Evolutionary conservation across 768 basidiomycete genomes (phyloP).

Genomic region (Favolaschia claudopus): DNA sequence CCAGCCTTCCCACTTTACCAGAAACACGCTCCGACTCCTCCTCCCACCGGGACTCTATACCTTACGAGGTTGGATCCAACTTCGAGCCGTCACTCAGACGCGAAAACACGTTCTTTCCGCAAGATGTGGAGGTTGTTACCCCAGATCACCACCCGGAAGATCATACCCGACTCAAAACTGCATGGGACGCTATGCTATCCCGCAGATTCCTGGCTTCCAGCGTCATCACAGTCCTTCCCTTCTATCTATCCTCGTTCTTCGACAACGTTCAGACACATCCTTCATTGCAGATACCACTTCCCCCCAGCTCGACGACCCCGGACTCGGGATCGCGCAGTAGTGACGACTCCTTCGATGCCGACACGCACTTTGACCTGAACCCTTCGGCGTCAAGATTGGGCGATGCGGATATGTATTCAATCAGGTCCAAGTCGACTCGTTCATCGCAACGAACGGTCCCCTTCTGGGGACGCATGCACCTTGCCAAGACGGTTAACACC

Average conservation of each 20-base stretch:
- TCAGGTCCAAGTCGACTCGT: conserved; percentile 12
- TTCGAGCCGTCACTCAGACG: conserved; percentile 22
- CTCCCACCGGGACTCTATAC: conserved; percentile 20
- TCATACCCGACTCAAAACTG: conserved; percentile 64
- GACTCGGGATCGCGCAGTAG: conserved; percentile 17
- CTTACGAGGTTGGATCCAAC: conserved; percentile 19
- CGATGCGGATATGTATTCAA: conserved; percentile 27
- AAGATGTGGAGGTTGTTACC: conserved; percentile 17
- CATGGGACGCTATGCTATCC: conserved; percentile 75
- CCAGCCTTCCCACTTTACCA: conserved; percentile 33
- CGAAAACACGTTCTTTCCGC: conserved; percentile 20
- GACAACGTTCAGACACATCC: conserved; percentile 55
- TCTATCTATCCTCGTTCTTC: conserved; percentile 70
- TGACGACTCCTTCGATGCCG: conserved; percentile 31
- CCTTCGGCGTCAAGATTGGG: conserved; percentile 21
- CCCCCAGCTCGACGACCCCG: conserved; percentile 11
- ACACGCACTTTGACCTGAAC: conserved; percentile 34
- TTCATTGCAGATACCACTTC: conserved; percentile 18
- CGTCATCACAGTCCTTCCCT: conserved; percentile 66
- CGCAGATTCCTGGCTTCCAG: conserved; percentile 62
- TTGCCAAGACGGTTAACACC: conserved; percentile 64
- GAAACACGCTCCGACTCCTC: conserved; percentile 29
- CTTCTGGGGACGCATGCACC: conserved; percentile 68
- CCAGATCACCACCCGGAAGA: conserved; percentile 57
- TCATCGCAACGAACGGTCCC: conserved; percentile 38